Percentiles rank a stretch among this genome's conserved stretches.
Evolutionary conservation across 345 rosid genomes (phyloP).

Genomic region (Gossypium stocksii): DNA sequence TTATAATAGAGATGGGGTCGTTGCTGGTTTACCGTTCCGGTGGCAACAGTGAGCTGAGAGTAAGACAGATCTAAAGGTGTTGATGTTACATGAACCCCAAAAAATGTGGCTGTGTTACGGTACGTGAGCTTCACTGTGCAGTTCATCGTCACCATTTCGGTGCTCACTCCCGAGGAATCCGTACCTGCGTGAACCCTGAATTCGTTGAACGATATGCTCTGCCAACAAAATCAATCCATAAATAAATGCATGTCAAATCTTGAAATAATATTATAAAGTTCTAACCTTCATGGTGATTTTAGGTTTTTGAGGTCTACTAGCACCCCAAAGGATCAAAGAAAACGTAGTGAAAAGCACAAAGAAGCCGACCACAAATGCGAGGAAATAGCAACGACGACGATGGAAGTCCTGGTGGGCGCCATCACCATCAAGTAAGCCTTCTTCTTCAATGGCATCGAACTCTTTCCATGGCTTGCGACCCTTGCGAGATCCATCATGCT

Average conservation of each 20-base stretch:
- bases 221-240: background rate
- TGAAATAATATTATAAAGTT: background rate
- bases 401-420: slow-evolving; percentile 19
- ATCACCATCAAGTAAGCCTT: slow-evolving; percentile 46
- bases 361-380: slow-evolving; percentile 49
- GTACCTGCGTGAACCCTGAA: slow-evolving; percentile 62
- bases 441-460: slow-evolving; percentile 76
- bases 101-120: slow-evolving; percentile 56
- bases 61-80: slow-evolving; percentile 55
- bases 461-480: slow-evolving; percentile 36
- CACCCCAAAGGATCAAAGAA: slow-evolving; percentile 67
- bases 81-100: slow-evolving; percentile 61
- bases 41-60: slow-evolving; percentile 55
- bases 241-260: background rate
- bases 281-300: slow-evolving; percentile 57
- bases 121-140: slow-evolving; percentile 52
- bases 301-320: slow-evolving; percentile 61
- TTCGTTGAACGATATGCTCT: slow-evolving; percentile 52
- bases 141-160: slow-evolving; percentile 62
- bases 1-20: background rate
- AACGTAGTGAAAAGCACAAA: slow-evolving; percentile 46
- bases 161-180: slow-evolving; percentile 60
- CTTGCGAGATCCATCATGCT: slow-evolving; percentile 25
- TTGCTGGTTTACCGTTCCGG: slow-evolving; percentile 44
- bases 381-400: slow-evolving; percentile 46